Percentiles rank a stretch among this genome's conserved stretches.
Conservation (phyloP, 1,139 yeast species). For the Scheffersomyces cryptocercus region DNA sequence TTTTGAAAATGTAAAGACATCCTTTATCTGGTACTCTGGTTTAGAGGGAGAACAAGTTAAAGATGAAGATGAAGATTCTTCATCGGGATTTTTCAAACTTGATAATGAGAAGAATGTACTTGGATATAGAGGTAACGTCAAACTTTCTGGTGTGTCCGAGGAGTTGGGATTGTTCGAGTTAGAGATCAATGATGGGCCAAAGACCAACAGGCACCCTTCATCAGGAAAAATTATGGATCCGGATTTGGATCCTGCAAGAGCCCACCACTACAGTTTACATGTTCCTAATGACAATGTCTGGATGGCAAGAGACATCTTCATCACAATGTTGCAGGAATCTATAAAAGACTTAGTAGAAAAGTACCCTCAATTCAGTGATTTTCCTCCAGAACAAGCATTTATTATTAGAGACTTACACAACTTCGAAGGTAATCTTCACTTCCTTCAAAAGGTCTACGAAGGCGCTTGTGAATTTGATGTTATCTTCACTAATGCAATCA, state of each 20-base stretch:
- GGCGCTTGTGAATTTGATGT: constrained; percentile 82
- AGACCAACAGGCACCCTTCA: constrained; percentile 43
- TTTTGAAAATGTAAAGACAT: constrained; percentile 49
- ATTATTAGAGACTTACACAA: constrained; percentile 59
- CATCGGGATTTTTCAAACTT: constrained; percentile 35
- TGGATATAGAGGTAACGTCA: constrained; percentile 39
- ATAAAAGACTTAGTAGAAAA: constrained; percentile 48
- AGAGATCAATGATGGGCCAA: constrained; percentile 49
- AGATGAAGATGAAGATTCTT: constrained; percentile 15
- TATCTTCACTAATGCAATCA: constrained; percentile 50
- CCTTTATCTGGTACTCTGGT: constrained; percentile 78
- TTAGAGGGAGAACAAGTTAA: constrained; percentile 56
- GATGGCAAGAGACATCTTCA: constrained; percentile 78
- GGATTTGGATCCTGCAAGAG: constrained; percentile 50
- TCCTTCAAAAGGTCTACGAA: constrained; percentile 70
- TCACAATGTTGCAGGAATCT: constrained; percentile 69
- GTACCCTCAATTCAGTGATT: constrained; percentile 25
- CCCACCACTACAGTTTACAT: constrained; percentile 67
- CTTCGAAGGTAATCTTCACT: constrained; percentile 77
- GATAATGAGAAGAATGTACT: constrained; percentile 24
- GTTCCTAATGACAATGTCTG: constrained; percentile 77
- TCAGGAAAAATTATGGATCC: constrained; percentile 29
- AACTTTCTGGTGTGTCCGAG: constrained; percentile 54
- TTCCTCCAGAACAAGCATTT: constrained; percentile 54
- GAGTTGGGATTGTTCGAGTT: constrained; percentile 58